Conservation (phyloP, 108 stramenopile genomes). For the Stephanodiscus minutulus region DNA sequence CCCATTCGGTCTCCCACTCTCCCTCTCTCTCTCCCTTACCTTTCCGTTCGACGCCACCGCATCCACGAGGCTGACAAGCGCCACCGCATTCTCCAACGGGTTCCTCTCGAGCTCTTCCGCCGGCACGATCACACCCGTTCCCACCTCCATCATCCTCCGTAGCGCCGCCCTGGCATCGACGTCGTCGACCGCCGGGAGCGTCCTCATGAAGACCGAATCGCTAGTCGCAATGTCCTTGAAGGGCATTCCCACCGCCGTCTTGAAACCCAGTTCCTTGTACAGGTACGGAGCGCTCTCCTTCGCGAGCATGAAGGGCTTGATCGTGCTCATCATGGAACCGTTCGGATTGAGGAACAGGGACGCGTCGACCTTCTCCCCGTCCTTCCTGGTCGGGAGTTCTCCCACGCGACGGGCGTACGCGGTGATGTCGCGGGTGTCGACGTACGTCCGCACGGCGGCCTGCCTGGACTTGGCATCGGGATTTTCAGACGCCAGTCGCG, state of each 20-base stretch:
- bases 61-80: conserved; percentile 82
- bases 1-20: background rate
- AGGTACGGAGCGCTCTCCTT: conserved; percentile 81
- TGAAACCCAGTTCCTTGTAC: conserved; percentile 91
- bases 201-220: conserved; percentile 85
- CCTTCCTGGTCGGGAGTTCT: conserved; percentile 69
- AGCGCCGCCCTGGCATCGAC: conserved; percentile 79
- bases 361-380: conserved; percentile 85
- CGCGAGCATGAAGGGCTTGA: conserved; percentile 80
- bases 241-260: conserved; percentile 96
- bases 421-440: conserved; percentile 85
- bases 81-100: conserved; percentile 91
- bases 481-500: conserved; percentile 64
- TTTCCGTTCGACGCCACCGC: conserved; percentile 74
- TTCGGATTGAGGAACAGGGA: conserved; percentile 87
- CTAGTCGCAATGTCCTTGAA: conserved; percentile 96
- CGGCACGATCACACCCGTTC: conserved; percentile 90
- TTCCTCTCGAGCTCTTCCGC: conserved; percentile 84
- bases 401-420: conserved; percentile 72
- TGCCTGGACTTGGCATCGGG: conserved; percentile 70
- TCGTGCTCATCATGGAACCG: conserved; percentile 81
- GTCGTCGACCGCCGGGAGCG: conserved; percentile 74
- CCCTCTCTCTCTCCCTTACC: conserved; percentile 44
- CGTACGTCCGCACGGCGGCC: conserved; percentile 68
- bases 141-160: conserved; percentile 89